Evolutionary conservation across 495 filamentous ascomycete genomes (phyloP).

Genomic region (Neurospora sp.): DNA sequence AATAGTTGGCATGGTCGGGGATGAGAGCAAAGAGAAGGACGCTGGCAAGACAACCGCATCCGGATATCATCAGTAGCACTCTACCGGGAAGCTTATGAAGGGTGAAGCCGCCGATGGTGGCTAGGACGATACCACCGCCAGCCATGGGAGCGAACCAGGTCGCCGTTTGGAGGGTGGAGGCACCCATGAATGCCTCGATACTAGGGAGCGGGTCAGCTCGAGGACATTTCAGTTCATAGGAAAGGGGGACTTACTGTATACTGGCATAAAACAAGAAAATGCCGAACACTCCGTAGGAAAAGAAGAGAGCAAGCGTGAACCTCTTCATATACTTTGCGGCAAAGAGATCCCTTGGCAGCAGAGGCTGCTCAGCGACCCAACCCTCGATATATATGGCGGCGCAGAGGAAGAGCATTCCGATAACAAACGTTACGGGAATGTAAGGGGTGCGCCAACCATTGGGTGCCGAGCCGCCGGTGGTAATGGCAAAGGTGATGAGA

Average conservation of each 20-base stretch:
- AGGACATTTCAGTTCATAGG: background rate
- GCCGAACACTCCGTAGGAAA: conserved; percentile 66
- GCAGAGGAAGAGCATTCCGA: conserved; percentile 47
- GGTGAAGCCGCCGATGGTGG: conserved; percentile 61
- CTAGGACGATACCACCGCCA: conserved; percentile 62
- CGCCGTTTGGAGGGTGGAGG: conserved; percentile 56
- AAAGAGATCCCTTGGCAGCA: conserved; percentile 70
- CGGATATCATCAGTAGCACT: conserved; percentile 57
- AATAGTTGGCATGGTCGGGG: conserved; percentile 46
- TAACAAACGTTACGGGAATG: conserved; percentile 49
- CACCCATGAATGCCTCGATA: conserved; percentile 56
- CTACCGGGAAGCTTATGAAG: conserved; percentile 68
- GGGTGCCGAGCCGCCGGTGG: conserved; percentile 59
- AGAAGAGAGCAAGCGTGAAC: conserved; percentile 56
- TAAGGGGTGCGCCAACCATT: conserved; percentile 66
- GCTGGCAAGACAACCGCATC: conserved; percentile 52
- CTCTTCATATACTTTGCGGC: conserved; percentile 61
- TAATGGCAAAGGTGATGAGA: conserved; percentile 70
- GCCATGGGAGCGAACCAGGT: conserved; percentile 76
- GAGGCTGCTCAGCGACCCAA: conserved; percentile 59
- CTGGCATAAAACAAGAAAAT: conserved; percentile 71
- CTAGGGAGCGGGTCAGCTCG: conserved; percentile 22
- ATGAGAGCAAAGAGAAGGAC: conserved; percentile 64
- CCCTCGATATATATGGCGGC: conserved; percentile 64
- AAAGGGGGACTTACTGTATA: conserved; percentile 52